Evolutionary conservation across 371 early-diverging fungal genomes (phyloP), one percentile per base, ranked within the genome.

Genomic region (Basidiobolus meristosporus): DNA sequence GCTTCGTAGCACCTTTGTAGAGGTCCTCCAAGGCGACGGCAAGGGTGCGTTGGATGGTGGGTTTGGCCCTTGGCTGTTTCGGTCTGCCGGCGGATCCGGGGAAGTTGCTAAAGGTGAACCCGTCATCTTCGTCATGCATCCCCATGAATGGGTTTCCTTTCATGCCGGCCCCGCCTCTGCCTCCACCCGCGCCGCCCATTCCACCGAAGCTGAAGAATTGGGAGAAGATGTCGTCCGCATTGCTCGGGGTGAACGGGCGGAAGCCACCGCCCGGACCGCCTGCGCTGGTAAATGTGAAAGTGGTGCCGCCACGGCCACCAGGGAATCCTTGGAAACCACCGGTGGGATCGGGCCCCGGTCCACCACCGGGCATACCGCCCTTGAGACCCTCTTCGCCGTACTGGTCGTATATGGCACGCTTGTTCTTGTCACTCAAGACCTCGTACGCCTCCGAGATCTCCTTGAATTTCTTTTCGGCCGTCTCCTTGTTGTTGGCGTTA

Each of bases 371-470:
- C 19, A 49, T 43, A 7, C 53, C 47, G 33, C 73, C 79, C 54
- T 79, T 81, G 36, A 90, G 68, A 7, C 89, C 91, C 42, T 82
- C 91, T 60, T 90, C 91, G 33, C 91, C 91, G 49, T 59, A 87
- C 51, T 78, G 79, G 50, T 89, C 90, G 59, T 82, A 90, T 19
- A 89, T 62, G 26, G 77, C 62, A 21, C 86, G 75, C 54, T 86
- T 85, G 45, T 86, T 59, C 52, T 73, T 74, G 55, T 98, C 96
- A 32, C 87, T 87, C 3, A 95, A 67, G 43, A 90, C 81, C 60
- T 95, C 92, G 63, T 90, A 87, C 30, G 98, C 85, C 61, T 87
- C 76, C 31, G 71, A 65, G 35, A 85, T 62, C 43, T 84, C 83
- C 50, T 88, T 87, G 56, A 90, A 90, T 52, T 75, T 70, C 42